A percentile compares a stretch with the other conserved stretches of the same genome.
phyloP scores from a whole-genome alignment of 2,329 filamentous ascomycete species.

The Cytospora paraplurivora region DNA sequence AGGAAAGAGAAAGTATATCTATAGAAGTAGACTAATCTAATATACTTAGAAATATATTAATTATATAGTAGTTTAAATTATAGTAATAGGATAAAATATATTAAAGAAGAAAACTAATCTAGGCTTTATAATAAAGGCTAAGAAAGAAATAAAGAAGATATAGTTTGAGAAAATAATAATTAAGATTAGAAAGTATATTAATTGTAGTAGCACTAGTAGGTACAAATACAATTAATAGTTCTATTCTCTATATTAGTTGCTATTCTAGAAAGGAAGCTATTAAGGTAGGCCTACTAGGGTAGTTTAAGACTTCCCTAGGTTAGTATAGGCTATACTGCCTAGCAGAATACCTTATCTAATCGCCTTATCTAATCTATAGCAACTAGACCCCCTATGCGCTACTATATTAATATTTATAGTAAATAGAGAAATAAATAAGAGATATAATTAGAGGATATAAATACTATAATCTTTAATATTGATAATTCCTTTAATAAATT shows the following conservation, averaged over 20 bases:
- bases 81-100: not conserved
- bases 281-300: too few species aligned
- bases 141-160: not conserved
- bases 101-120: not conserved
- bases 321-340: too few species aligned
- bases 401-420: too few species aligned
- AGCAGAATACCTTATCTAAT: too few species aligned
- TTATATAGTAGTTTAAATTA: not conserved
- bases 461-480: not conserved
- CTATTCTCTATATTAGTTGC: too few species aligned
- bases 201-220: too few species aligned
- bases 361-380: too few species aligned
- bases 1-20: not conserved
- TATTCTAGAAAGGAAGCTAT: too few species aligned
- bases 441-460: not conserved
- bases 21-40: not conserved
- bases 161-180: not conserved
- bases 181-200: not conserved
- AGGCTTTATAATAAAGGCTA: not conserved
- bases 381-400: too few species aligned
- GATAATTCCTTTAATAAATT: not conserved
- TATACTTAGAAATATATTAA: not conserved
- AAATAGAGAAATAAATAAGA: too few species aligned
- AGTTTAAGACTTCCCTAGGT: too few species aligned
- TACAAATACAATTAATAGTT: too few species aligned